Base-by-base conservation (phyloP, 2,329 filamentous ascomycete species). In the Coniochaeta ligniaria region DNA sequence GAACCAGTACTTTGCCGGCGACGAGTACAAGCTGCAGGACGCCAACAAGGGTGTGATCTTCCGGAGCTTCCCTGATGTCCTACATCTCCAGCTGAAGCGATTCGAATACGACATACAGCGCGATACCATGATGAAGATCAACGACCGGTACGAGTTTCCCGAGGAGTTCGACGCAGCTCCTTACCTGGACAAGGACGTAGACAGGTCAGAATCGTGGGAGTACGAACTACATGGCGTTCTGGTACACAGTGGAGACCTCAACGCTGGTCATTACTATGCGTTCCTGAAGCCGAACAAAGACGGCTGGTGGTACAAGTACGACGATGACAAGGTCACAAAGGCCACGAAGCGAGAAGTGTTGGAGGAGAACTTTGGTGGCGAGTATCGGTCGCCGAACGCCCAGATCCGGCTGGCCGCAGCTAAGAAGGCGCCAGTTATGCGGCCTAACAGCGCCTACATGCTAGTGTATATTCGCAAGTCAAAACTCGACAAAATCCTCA, bases 91-190 rank as follows among this genome's bases (percentile, higher is more conserved):
- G 73, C 83, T 99, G 62, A 98, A 98, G 77, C 89, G 95, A 59
- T 99, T 99, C 74, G 92, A 99, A 73, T 99, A 99, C 76, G 95
- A 99, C 75, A 90, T 97, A 69, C 89, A 96, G 67, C 87, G 91
- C 67, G 94, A 98, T 71, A 92, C 92, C 65, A 97, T 98, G 91
- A 97, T 96, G 89, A 99, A 99, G 77, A 92, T 99, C 72, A 96
- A 96, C 69, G 92, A 96, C 68, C 87, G 91, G 61, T 94, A 95
- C 76, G 92, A 96, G 69, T 96, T 95, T 66, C 92, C 91, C 1
- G 91, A 96, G 62, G 77, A 84, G 60, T 92, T 92, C 69, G 91
- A 96, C 70, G 91, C 93, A 7, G 81, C 90, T 0, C 92, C 92
- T 0, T 99, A 95, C 71, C 84, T 99, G 22, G 89, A 92, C 14